These are phyloP conservation scores for Aureobasidium sp. DNA, from an alignment of 2,329 filamentous ascomycete species.

Conservation along the genomic window DNA sequence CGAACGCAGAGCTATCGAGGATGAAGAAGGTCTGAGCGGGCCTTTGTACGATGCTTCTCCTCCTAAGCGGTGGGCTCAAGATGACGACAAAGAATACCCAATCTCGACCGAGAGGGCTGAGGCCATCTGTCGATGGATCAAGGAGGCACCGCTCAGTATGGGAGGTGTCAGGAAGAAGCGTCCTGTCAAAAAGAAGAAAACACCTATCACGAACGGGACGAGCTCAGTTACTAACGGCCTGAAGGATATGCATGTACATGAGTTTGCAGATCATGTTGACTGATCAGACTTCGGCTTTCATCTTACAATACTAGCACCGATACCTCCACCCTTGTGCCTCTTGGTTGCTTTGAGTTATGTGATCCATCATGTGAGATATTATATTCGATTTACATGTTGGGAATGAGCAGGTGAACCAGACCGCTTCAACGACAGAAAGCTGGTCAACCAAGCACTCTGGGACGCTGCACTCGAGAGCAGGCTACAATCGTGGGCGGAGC, in stretches of 20 bases:
- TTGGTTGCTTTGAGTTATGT: too few species aligned
- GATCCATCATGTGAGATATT: too few species aligned
- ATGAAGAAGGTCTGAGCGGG: conserved; percentile 42
- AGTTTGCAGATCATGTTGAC: conserved; percentile 1
- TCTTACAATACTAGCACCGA: too few species aligned
- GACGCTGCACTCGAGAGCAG: not conserved
- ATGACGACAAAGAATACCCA: conserved; percentile 53
- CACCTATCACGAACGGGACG: not conserved
- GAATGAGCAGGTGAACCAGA: too few species aligned
- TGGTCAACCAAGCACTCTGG: not conserved
- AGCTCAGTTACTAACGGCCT: not conserved
- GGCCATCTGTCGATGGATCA: conserved; percentile 63
- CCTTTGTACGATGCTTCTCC: conserved; percentile 25
- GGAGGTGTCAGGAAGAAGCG: conserved; percentile 33
- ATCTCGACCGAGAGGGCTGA: conserved; percentile 64
- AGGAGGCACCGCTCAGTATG: conserved; percentile 38
- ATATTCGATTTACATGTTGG: too few species aligned
- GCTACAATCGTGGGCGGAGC: not conserved
- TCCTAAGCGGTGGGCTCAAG: not conserved
- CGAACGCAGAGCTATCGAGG: conserved; percentile 50
- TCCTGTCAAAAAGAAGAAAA: conserved; percentile 19
- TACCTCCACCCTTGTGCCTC: too few species aligned
- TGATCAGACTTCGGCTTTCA: not conserved
- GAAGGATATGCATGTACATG: not conserved
- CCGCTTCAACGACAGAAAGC: too few species aligned